Percentiles rank a stretch among this genome's conserved stretches.
phyloP scores from a whole-genome alignment of 371 early-diverging fungal species.

The Chytridium lagenaria region DNA sequence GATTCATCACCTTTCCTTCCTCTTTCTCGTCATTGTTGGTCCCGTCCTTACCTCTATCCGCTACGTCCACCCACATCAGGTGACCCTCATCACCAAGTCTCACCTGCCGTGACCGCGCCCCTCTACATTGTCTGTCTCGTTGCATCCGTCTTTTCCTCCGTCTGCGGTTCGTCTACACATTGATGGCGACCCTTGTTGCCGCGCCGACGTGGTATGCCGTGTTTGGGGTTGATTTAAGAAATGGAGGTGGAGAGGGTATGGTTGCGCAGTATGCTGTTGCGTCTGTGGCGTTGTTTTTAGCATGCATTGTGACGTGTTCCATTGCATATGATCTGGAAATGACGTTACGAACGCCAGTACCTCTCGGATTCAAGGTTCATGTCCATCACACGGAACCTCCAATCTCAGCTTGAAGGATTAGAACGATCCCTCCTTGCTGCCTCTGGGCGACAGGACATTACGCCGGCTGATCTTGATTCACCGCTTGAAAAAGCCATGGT shows the following conservation, averaged over 20 bases:
- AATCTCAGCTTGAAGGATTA: constrained; percentile 49
- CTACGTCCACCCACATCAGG: constrained; percentile 26
- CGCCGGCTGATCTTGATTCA: constrained; percentile 55
- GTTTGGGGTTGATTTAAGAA: constrained; percentile 17
- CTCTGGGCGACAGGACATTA: constrained; percentile 14
- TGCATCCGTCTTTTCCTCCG: constrained; percentile 46
- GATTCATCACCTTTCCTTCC: constrained; percentile 39
- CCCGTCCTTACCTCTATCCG: constrained; percentile 41
- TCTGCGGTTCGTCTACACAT: constrained; percentile 48
- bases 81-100: not conserved
- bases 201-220: constrained; percentile 46
- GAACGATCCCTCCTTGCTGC: constrained; percentile 34
- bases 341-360: constrained; percentile 49
- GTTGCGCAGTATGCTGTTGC: constrained; percentile 31
- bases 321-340: constrained; percentile 52
- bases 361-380: constrained; percentile 49
- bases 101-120: constrained; percentile 43
- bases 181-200: constrained; percentile 39
- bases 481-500: constrained; percentile 60
- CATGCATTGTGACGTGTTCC: constrained; percentile 41
- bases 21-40: constrained; percentile 37
- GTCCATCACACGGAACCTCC: constrained; percentile 46
- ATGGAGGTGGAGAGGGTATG: not conserved
- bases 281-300: constrained; percentile 42
- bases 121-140: constrained; percentile 51